phyloP scores from a whole-genome alignment of 768 basidiomycete species.

The Collybia sp. region DNA sequence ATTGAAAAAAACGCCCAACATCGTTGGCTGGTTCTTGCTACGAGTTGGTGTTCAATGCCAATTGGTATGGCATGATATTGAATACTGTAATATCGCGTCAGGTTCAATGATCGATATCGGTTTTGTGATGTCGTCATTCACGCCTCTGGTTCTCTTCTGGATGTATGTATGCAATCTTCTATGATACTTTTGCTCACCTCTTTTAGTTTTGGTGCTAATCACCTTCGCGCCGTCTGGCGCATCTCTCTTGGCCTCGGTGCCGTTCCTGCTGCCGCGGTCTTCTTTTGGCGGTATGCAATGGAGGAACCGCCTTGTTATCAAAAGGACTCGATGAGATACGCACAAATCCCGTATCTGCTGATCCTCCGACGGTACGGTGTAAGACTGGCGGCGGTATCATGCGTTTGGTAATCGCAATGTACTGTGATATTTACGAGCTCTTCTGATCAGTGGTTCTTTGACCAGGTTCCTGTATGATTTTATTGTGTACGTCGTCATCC shows the following conservation, averaged over 20 bases:
- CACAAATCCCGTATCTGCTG: slow-evolving; percentile 71
- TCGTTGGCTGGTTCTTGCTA: slow-evolving; percentile 80
- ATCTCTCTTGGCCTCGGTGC: slow-evolving; percentile 79
- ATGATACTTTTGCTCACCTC: not conserved
- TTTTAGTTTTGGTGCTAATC: slow-evolving; percentile 64
- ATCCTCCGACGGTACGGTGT: slow-evolving; percentile 77
- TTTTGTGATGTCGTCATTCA: slow-evolving; percentile 73
- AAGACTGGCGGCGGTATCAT: slow-evolving; percentile 62
- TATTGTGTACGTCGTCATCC: slow-evolving; percentile 47
- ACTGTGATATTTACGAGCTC: not conserved
- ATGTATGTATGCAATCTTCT: slow-evolving; percentile 45
- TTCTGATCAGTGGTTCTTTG: too few relatives aligned
- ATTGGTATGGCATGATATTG: not conserved
- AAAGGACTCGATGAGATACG: slow-evolving; percentile 74
- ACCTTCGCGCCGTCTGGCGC: slow-evolving; percentile 84
- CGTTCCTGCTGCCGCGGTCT: slow-evolving; percentile 71
- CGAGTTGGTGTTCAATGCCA: slow-evolving; percentile 48
- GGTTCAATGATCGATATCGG: slow-evolving; percentile 83
- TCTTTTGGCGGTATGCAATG: slow-evolving; percentile 84
- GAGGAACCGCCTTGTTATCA: slow-evolving; percentile 70
- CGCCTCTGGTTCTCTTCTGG: slow-evolving; percentile 83
- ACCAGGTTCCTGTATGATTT: slow-evolving; percentile 74
- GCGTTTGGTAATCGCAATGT: slow-evolving; percentile 53
- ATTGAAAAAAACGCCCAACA: slow-evolving; percentile 78
- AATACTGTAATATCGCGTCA: slow-evolving; percentile 17